Conservation (phyloP, 441 rosid genomes). For the Sinapis alba region DNA sequence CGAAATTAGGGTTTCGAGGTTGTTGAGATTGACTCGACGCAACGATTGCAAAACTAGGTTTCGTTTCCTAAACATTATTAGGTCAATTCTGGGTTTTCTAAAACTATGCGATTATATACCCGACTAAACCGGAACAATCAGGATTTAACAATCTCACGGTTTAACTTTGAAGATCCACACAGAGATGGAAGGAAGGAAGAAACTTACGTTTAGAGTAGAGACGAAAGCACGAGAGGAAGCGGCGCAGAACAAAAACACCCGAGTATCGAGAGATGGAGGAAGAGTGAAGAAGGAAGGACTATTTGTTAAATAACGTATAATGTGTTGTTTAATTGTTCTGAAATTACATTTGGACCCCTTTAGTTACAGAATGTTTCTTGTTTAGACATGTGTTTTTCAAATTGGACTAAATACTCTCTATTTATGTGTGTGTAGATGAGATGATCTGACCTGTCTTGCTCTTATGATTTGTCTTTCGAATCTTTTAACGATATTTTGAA, state of each 20-base stretch:
- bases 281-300: slow-evolving; percentile 13
- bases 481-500: neutral
- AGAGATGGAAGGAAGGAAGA: slow-evolving; percentile 27
- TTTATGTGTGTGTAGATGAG: no score
- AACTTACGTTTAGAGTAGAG: slow-evolving; percentile 26
- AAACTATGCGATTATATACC: slow-evolving; percentile 14
- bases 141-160: neutral
- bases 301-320: slow-evolving; percentile 22
- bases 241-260: no score
- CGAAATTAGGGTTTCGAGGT: slow-evolving; percentile 25
- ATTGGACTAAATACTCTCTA: no score
- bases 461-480: neutral
- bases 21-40: slow-evolving; percentile 7
- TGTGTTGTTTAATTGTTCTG: neutral
- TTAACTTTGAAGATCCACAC: neutral
- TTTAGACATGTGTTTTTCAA: neutral
- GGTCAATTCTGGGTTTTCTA: no score
- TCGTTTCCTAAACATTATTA: slow-evolving; percentile 37
- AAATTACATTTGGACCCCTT: neutral
- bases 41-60: slow-evolving; percentile 20
- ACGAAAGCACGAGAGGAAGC: slow-evolving; percentile 4
- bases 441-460: neutral
- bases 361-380: neutral
- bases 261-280: no score
- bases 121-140: slow-evolving; percentile 15